Conservation (phyloP, 2,329 filamentous ascomycete species). For the Aphanocladium album region DNA sequence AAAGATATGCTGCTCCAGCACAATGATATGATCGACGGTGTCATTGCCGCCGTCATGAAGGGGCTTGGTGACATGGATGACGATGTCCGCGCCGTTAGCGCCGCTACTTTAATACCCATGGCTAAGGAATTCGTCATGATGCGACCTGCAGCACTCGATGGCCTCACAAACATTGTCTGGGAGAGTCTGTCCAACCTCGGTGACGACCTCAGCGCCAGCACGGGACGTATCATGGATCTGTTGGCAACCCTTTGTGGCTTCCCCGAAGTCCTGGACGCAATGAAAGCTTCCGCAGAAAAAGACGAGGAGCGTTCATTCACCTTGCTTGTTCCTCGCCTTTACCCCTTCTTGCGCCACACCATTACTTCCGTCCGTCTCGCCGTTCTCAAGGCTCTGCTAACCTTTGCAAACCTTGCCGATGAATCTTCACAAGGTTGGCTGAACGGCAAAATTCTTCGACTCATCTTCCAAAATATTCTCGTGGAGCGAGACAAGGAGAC, state of each 20-base stretch:
- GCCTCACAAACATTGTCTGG: slow-evolving; percentile 92
- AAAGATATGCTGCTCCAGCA: slow-evolving; percentile 87
- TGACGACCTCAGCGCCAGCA: slow-evolving; percentile 94
- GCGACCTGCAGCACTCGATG: slow-evolving; percentile 70
- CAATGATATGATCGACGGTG: slow-evolving; percentile 81
- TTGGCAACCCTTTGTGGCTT: slow-evolving; percentile 94
- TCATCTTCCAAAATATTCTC: slow-evolving; percentile 92
- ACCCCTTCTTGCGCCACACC: slow-evolving; percentile 93
- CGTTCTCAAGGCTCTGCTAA: slow-evolving; percentile 85
- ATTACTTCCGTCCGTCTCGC: slow-evolving; percentile 93
- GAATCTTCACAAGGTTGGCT: slow-evolving; percentile 85
- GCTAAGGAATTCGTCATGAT: slow-evolving; percentile 89
- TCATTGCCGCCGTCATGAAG: slow-evolving; percentile 90
- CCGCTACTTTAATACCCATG: slow-evolving; percentile 94
- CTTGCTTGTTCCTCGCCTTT: slow-evolving; percentile 84
- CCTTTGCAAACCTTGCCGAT: slow-evolving; percentile 82
- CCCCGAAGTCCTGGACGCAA: slow-evolving; percentile 83
- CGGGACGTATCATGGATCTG: slow-evolving; percentile 96
- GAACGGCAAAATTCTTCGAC: slow-evolving; percentile 77
- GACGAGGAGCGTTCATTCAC: slow-evolving; percentile 88
- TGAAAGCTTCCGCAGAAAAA: slow-evolving; percentile 81
- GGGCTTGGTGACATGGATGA: slow-evolving; percentile 87
- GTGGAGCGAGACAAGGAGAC: slow-evolving; percentile 87
- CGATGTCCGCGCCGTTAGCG: slow-evolving; percentile 93
- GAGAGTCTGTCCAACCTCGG: slow-evolving; percentile 94